These are phyloP conservation scores for Dryadomyces quercivorus DNA, from an alignment of 2,329 filamentous ascomycete species.

Conservation along the genomic window DNA sequence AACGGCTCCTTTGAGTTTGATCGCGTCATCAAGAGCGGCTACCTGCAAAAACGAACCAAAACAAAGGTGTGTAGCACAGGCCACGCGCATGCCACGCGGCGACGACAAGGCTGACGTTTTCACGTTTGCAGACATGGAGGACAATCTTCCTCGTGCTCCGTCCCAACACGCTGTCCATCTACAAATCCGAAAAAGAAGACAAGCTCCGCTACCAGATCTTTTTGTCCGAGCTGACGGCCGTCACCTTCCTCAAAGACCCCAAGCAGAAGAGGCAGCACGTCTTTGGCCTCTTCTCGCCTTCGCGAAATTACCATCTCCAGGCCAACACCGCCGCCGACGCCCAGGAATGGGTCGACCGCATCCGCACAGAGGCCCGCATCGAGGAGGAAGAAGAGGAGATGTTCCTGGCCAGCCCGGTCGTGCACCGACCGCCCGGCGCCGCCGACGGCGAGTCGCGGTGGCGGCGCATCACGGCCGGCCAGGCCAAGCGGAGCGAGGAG, in stretches of 20 bases:
- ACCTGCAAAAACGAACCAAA: conserved; percentile 80
- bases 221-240: conserved; percentile 81
- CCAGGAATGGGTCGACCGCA: conserved; percentile 73
- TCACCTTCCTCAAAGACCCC: conserved; percentile 76
- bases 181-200: conserved; percentile 83
- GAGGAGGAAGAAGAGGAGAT: conserved; percentile 84
- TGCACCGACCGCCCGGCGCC: conserved; percentile 33
- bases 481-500: conserved; percentile 11
- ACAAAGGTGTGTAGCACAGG: conserved; percentile 57
- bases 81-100: not conserved
- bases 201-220: conserved; percentile 81
- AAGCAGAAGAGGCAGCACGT: conserved; percentile 79
- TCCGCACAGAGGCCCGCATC: conserved; percentile 67
- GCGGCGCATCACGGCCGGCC: conserved; percentile 1
- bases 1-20: conserved; percentile 96
- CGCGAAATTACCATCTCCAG: conserved; percentile 85
- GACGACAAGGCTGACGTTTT: conserved; percentile 1
- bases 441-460: not conserved
- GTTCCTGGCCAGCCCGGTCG: conserved; percentile 55
- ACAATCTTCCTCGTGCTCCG: conserved; percentile 78
- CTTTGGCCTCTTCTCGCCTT: conserved; percentile 85
- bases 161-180: conserved; percentile 81
- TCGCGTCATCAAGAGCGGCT: conserved; percentile 79
- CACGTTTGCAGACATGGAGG: conserved; percentile 65
- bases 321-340: conserved; percentile 62